Conservation (phyloP, 805 yeast species). For the Wickerhamiella allomyrinae region DNA sequence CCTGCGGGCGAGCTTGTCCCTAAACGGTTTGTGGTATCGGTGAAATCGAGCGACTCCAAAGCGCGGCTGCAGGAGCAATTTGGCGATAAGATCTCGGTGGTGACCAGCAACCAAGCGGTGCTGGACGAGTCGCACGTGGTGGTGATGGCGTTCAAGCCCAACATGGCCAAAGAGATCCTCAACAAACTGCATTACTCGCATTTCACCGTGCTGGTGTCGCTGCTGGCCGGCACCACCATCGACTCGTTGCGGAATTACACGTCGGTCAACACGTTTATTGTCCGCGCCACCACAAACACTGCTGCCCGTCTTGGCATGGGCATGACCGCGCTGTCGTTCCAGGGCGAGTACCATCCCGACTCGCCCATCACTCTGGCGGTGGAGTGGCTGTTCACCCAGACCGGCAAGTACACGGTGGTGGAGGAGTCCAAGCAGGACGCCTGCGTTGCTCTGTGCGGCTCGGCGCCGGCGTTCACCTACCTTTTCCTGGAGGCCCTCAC, state of each 20-base stretch:
- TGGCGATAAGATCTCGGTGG: conserved; percentile 37
- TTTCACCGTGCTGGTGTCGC: conserved; percentile 54
- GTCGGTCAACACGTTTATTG: conserved; percentile 34
- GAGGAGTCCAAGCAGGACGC: conserved; percentile 89
- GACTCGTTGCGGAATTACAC: conserved; percentile 38
- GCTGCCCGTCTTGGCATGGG: conserved; percentile 91
- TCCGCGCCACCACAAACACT: conserved; percentile 96
- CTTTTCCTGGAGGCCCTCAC: conserved; percentile 80
- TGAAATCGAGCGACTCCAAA: conserved; percentile 40
- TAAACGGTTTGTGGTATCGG: conserved; percentile 62
- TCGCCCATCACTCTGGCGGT: conserved; percentile 22
- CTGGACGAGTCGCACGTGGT: conserved; percentile 53
- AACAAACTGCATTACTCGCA: conserved; percentile 31
- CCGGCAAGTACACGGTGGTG: conserved; percentile 28
- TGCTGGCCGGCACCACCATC: conserved; percentile 88
- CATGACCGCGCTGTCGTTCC: conserved; percentile 80
- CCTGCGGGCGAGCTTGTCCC: conserved; percentile 36
- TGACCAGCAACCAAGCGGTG: conserved; percentile 39
- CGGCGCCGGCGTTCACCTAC: conserved; percentile 91
- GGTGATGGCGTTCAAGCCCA: conserved; percentile 83
- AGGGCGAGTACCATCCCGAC: conserved; percentile 30
- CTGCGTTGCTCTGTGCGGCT: conserved; percentile 87
- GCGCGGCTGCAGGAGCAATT: conserved; percentile 35
- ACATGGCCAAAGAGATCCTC: conserved; percentile 48
- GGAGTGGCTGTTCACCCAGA: conserved; percentile 30